Evolutionary conservation across 73 alveolate genomes (phyloP), one percentile per base, ranked within the genome.

Genomic region (Stentor coeruleus): DNA sequence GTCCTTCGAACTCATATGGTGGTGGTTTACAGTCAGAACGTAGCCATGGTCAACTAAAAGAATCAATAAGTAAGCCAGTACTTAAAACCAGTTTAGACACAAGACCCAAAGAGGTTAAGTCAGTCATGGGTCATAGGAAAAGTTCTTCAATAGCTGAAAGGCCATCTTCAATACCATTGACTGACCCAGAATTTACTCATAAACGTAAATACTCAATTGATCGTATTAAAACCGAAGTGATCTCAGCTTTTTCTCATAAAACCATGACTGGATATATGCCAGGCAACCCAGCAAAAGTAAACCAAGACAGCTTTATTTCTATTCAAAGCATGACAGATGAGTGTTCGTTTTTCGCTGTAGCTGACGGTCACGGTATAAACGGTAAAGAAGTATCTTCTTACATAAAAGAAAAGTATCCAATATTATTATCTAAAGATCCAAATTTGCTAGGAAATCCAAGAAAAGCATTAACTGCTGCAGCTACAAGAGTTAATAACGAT

Each of bases 341-440:
- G 40, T 85, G 86, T 80, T 91, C 90, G 76, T 93, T 76, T 79
- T 93, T 93, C 66, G 98, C 98, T 26, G 99, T 95, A 14, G 88
- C 96, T 57, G 99, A 95, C 76, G 99, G 99, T 3, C 99, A 95
- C 83, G 98, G 98, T 6, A 77, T 88, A 14, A 89, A 83, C 39
- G 98, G 98, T 1, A 90, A 86, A 76, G 98, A 93, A 82, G 98
- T 93, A 0, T 88, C 95, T 14, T 60, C 80, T 57, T 93, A 49
- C 81, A 85, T 93, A 58, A 93, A 91, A 57, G 59, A 79, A 59
- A 58, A 84, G 79, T 85, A 85, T 30, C 94, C 94, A 20, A 81
- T 81, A 88, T 85, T 85, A 85, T 79, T 88, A 76, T 81, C 81
- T 49, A 35, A 74, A 57, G 91, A 83, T 35, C 72, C 83, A n/a